These are phyloP conservation scores for Phytophthora cajani DNA, from an alignment of 352 stramenopile genomes.

Conservation along the genomic window DNA sequence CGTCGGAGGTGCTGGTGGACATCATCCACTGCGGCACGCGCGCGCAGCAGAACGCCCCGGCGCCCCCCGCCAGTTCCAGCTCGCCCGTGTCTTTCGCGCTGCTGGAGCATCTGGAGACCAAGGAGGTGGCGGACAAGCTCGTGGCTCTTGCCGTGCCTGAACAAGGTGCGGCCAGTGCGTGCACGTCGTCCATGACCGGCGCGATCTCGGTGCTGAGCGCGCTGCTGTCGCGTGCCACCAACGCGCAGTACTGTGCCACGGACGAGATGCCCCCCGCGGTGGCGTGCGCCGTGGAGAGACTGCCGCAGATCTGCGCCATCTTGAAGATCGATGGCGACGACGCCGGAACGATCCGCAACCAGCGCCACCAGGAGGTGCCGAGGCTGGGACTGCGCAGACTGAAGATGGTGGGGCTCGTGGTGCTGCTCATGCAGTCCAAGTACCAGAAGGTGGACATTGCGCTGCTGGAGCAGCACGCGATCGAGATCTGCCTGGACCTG, in stretches of 20 bases:
- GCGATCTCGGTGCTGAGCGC: conserved; percentile 81
- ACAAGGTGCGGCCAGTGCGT: conserved; percentile 38
- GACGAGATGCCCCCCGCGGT: conserved; percentile 72
- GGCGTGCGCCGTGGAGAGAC: conserved; percentile 52
- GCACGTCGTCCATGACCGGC: conserved; percentile 80
- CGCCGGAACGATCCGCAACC: conserved; percentile 74
- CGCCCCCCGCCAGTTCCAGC: conserved; percentile 61
- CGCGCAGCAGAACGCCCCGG: conserved; percentile 73
- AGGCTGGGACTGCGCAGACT: conserved; percentile 77
- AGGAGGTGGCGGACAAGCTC: conserved; percentile 76
- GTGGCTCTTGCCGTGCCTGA: conserved; percentile 60
- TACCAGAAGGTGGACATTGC: conserved; percentile 80
- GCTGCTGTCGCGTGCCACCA: conserved; percentile 78
- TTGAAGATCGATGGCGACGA: conserved; percentile 68
- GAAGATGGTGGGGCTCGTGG: conserved; percentile 82
- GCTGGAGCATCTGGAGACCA: conserved; percentile 82
- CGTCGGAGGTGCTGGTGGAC: conserved; percentile 81
- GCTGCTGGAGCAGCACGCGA: conserved; percentile 69
- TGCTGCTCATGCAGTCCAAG: conserved; percentile 86
- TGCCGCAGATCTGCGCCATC: conserved; percentile 75
- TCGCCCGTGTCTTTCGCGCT: conserved; percentile 71
- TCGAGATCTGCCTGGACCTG: conserved; percentile 80
- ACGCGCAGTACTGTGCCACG: conserved; percentile 73
- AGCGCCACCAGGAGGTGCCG: conserved; percentile 74
- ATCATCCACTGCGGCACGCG: conserved; percentile 88